These are phyloP conservation scores for Poa annua DNA, from an alignment of 176 grass and related monocot genomes.

Conservation along the genomic window DNA sequence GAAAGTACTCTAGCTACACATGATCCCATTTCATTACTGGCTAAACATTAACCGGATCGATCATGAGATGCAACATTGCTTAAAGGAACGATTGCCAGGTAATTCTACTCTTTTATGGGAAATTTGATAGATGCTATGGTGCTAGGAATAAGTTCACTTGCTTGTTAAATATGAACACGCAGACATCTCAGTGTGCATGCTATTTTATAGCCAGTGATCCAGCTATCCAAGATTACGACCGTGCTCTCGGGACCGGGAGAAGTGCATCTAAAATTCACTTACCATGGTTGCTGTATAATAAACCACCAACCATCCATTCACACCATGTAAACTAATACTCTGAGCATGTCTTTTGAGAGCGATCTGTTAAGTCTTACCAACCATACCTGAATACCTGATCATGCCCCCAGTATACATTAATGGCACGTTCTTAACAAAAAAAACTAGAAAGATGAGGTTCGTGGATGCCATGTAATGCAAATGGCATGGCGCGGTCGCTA, in stretches of 20 bases:
- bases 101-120: neutral
- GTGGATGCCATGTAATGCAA: neutral
- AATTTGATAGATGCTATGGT: neutral
- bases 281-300: too few species aligned
- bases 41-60: neutral
- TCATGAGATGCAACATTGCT: neutral
- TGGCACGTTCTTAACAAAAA: too few species aligned
- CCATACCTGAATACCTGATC: neutral
- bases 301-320: neutral
- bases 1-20: neutral
- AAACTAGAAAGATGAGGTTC: neutral
- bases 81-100: neutral
- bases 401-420: neutral
- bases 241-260: neutral
- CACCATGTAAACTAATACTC: neutral
- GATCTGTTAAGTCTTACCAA: neutral
- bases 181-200: neutral
- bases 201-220: neutral
- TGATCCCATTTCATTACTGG: neutral
- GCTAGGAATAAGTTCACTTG: neutral
- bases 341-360: neutral
- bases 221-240: neutral
- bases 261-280: neutral
- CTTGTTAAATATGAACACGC: too few species aligned
- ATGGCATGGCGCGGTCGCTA: neutral